Percentiles rank a stretch among this genome's conserved stretches.
These are phyloP conservation scores for Sonneratia caseolaris DNA, from an alignment of 345 rosid species.

Conservation along the genomic window DNA sequence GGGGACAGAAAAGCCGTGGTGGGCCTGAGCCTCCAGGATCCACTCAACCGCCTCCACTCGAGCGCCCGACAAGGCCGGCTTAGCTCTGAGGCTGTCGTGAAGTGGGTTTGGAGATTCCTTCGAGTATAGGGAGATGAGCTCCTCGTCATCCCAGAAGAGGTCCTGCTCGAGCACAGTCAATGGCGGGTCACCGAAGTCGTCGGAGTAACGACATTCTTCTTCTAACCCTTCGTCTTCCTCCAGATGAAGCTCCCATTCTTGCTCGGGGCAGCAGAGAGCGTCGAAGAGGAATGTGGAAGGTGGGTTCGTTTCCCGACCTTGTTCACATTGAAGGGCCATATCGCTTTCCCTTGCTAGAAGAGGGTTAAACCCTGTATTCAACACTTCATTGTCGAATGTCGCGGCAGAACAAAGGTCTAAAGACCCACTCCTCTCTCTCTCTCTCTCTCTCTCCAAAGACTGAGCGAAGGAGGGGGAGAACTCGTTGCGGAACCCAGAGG, in stretches of 20 bases:
- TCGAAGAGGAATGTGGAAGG: too few relatives aligned
- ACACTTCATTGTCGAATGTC: constrained; percentile 5
- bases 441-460: neutral
- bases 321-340: constrained; percentile 22
- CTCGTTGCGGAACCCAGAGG: neutral
- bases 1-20: constrained; percentile 40
- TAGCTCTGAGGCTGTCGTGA: constrained; percentile 12
- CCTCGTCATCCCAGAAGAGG: constrained; percentile 46
- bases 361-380: constrained; percentile 28
- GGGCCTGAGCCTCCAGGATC: constrained; percentile 23
- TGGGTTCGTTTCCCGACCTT: constrained; percentile 9
- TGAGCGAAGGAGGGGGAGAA: neutral
- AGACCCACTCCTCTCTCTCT: neutral
- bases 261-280: too few relatives aligned
- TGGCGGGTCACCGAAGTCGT: too few relatives aligned
- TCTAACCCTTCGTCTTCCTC: too few relatives aligned
- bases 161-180: constrained; percentile 29
- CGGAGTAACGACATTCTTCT: too few relatives aligned
- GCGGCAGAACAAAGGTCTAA: neutral
- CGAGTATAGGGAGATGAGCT: constrained; percentile 31
- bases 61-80: constrained; percentile 24
- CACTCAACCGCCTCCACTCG: constrained; percentile 40
- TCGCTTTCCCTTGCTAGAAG: constrained; percentile 30
- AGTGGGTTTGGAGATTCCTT: constrained; percentile 36
- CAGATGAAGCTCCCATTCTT: too few relatives aligned